Percentiles rank a stretch among this genome's conserved stretches.
These are phyloP conservation scores for Ascocoryne sarcoides DNA, from an alignment of 2,329 filamentous ascomycete species.

Conservation along the genomic window DNA sequence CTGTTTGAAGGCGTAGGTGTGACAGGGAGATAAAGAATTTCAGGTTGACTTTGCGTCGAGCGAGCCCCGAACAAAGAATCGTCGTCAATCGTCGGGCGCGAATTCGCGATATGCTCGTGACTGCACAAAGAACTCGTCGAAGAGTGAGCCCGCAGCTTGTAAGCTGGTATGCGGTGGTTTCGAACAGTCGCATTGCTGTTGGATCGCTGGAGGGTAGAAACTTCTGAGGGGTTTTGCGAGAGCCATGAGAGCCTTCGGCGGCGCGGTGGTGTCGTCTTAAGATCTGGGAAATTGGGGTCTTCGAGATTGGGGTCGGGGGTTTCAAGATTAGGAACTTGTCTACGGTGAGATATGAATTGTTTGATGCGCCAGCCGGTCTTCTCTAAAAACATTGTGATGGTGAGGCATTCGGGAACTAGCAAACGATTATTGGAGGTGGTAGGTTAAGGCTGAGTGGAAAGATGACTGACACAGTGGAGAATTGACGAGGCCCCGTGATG, in stretches of 20 bases:
- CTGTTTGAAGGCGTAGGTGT: slow-evolving; percentile 16
- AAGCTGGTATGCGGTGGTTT: slow-evolving; percentile 22
- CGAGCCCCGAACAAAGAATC: slow-evolving; percentile 21
- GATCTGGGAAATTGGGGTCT: background rate
- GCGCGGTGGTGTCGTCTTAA: background rate
- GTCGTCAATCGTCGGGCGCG: too few species aligned
- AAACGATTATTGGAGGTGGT: too few species aligned
- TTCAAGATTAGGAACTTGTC: background rate
- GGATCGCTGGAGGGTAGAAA: background rate
- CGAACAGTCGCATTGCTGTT: background rate
- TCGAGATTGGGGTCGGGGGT: background rate
- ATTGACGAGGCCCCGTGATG: too few species aligned
- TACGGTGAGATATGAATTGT: slow-evolving; percentile 2
- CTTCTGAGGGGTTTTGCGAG: slow-evolving; percentile 1
- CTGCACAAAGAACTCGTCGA: slow-evolving; percentile 40
- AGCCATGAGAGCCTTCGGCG: slow-evolving; percentile 1
- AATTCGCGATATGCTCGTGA: slow-evolving; percentile 28
- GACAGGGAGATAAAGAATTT: slow-evolving; percentile 25
- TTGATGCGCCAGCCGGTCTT: slow-evolving; percentile 2
- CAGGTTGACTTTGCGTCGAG: slow-evolving; percentile 11
- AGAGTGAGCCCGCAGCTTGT: slow-evolving; percentile 32
- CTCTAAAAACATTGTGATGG: slow-evolving; percentile 2
- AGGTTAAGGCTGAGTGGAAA: too few species aligned
- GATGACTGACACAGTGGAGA: too few species aligned
- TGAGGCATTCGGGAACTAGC: too few species aligned